phyloP scores from a whole-genome alignment of 1,284 basidiomycete genomes.

The Irpex sp. region DNA sequence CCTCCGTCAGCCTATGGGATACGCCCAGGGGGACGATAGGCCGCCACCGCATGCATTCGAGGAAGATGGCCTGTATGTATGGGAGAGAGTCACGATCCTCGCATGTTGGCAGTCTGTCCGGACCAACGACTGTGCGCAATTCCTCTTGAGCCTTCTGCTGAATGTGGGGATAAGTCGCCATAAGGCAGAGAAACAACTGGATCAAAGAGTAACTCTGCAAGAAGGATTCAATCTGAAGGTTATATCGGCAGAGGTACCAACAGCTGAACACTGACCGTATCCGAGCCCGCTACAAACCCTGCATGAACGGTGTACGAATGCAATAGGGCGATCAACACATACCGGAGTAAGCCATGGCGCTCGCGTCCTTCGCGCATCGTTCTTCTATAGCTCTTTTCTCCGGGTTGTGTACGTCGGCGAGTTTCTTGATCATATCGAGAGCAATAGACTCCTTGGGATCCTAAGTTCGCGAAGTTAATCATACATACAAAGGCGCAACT shows the following conservation, averaged over 20 bases:
- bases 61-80: constrained; percentile 28
- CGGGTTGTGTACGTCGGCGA: background rate
- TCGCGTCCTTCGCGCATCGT: background rate
- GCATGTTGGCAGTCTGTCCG: constrained; percentile 26
- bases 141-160: constrained; percentile 27
- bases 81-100: constrained; percentile 26
- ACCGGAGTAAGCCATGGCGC: constrained; percentile 5
- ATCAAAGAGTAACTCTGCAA: constrained; percentile 17
- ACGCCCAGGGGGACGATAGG: background rate
- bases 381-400: background rate
- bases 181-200: constrained; percentile 21
- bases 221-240: background rate
- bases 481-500: background rate
- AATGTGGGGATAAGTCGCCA: constrained; percentile 27
- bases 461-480: background rate
- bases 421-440: background rate
- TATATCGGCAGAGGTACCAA: background rate
- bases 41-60: constrained; percentile 22
- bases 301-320: background rate
- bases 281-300: background rate
- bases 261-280: constrained; percentile 3
- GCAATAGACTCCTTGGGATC: background rate
- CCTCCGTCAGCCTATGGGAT: constrained; percentile 8
- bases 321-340: background rate
- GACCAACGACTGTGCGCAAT: constrained; percentile 28